These are phyloP conservation scores for Chalciporus chontae DNA, from an alignment of 768 basidiomycete genomes.

Conservation along the genomic window DNA sequence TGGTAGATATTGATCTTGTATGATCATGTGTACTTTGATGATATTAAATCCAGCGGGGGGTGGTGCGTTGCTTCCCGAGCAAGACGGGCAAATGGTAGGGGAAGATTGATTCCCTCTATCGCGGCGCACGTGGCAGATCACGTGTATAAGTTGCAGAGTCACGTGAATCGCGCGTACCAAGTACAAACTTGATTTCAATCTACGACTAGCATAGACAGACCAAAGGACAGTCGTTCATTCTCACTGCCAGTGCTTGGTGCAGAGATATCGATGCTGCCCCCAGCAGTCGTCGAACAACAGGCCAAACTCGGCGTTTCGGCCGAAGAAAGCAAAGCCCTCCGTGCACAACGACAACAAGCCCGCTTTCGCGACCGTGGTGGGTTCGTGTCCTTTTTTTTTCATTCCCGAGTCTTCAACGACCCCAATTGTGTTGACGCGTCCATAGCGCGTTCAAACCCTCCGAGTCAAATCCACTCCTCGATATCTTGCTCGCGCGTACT, in stretches of 20 bases:
- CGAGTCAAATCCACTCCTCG: conserved; percentile 44
- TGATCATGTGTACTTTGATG: background rate
- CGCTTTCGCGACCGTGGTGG: conserved; percentile 68
- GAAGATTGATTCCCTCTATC: too few relatives aligned
- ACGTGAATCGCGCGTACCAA: too few relatives aligned
- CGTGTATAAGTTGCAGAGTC: too few relatives aligned
- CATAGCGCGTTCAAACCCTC: conserved; percentile 53
- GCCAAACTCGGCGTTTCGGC: conserved; percentile 34
- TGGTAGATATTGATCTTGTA: conserved; percentile 4
- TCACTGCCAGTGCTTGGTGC: too few relatives aligned
- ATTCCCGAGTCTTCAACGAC: background rate
- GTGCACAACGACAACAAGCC: conserved; percentile 59
- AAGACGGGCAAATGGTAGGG: too few relatives aligned
- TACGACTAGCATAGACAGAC: too few relatives aligned
- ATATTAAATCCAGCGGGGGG: too few relatives aligned
- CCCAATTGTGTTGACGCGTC: background rate
- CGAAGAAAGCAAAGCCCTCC: conserved; percentile 58
- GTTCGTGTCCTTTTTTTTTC: conserved; percentile 32
- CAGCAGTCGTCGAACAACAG: conserved; percentile 15
- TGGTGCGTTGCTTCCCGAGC: too few relatives aligned
- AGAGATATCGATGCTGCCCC: conserved; percentile 12
- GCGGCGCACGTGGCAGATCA: too few relatives aligned
- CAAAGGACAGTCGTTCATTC: too few relatives aligned
- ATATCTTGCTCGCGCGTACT: conserved; percentile 50
- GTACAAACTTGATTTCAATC: too few relatives aligned